Evolutionary conservation across 192 early-diverging fungal species (phyloP).

Genomic region (Gonapodya prolifera): DNA sequence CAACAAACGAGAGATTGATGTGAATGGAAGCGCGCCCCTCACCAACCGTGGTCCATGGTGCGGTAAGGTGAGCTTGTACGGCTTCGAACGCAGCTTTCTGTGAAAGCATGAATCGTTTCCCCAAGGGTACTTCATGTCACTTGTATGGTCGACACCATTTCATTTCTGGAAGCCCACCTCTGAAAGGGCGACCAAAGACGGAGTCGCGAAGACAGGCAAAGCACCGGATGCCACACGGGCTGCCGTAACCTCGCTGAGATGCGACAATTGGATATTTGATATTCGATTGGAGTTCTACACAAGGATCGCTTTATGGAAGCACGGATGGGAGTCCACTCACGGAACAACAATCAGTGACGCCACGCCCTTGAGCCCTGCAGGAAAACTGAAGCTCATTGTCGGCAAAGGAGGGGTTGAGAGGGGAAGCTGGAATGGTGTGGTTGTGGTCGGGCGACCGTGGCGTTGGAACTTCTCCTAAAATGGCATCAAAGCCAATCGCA

Average conservation of each 20-base stretch:
- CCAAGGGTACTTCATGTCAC: too few relatives aligned
- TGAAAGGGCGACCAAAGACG: background rate
- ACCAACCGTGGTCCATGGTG: background rate
- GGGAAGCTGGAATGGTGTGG: too few relatives aligned
- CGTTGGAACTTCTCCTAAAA: background rate
- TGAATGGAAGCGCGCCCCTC: too few relatives aligned
- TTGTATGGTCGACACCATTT: too few relatives aligned
- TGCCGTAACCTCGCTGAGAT: background rate
- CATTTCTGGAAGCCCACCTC: too few relatives aligned
- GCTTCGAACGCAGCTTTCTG: constrained; percentile 4
- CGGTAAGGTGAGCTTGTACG: background rate
- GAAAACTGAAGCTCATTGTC: background rate
- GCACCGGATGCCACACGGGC: background rate
- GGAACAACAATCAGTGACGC: background rate
- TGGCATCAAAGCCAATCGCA: background rate
- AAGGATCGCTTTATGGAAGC: too few relatives aligned
- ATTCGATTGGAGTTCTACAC: too few relatives aligned
- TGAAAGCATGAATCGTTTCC: background rate
- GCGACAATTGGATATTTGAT: background rate
- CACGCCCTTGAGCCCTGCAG: background rate
- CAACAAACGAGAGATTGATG: too few relatives aligned
- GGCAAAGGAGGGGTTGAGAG: too few relatives aligned
- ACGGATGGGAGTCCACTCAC: background rate
- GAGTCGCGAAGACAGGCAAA: background rate
- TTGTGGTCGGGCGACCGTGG: too few relatives aligned